phyloP scores from a whole-genome alignment of 768 basidiomycete species.

The Russula ochroleuca region DNA sequence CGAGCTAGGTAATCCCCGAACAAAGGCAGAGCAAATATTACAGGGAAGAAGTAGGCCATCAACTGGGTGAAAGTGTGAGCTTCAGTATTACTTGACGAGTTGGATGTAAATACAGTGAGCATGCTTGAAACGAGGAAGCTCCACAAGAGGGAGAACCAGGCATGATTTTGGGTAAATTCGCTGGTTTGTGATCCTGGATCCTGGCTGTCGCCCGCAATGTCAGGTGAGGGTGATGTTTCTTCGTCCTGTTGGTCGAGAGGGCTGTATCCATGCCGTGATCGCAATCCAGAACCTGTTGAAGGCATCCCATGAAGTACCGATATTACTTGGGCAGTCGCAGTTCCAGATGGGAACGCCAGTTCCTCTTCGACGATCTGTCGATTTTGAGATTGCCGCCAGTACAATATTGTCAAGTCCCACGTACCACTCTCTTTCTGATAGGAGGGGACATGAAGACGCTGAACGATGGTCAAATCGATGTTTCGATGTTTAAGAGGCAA shows the following conservation, averaged over 20 bases:
- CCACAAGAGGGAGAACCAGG: conserved; percentile 73
- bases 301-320: conserved; percentile 81
- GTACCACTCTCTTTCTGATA: conserved; percentile 87
- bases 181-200: conserved; percentile 35
- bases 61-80: conserved; percentile 46
- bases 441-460: conserved; percentile 97
- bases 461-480: conserved; percentile 13
- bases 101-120: conserved; percentile 62
- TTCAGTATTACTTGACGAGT: conserved; percentile 7
- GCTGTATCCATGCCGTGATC: conserved; percentile 55
- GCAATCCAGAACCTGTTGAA: conserved; percentile 51
- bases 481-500: neutral
- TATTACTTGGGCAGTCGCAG: conserved; percentile 93
- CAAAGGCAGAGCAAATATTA: conserved; percentile 80
- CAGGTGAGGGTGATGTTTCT: conserved; percentile 22
- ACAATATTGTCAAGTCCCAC: conserved; percentile 31
- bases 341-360: conserved; percentile 90
- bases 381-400: neutral
- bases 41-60: conserved; percentile 82
- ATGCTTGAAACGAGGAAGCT: conserved; percentile 73
- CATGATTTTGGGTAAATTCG: conserved; percentile 54
- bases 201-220: conserved; percentile 27
- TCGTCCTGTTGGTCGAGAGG: conserved; percentile 36
- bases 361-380: conserved; percentile 87
- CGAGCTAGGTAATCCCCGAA: conserved; percentile 80